A percentile compares a stretch with the other conserved stretches of the same genome.
Conservation (phyloP, 179 eudicot species). For the Vitellaria paradoxa region DNA sequence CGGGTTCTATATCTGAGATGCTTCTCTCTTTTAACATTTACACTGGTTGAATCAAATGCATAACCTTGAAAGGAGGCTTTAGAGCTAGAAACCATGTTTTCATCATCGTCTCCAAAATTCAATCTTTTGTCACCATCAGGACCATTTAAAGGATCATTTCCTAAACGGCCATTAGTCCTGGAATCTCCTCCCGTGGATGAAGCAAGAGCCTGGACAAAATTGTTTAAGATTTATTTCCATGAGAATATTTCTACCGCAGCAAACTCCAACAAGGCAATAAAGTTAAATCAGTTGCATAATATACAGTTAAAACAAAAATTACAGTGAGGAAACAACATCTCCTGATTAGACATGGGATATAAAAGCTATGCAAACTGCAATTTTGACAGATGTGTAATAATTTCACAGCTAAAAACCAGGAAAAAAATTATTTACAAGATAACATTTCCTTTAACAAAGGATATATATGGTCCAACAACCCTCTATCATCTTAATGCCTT, state of each 20-base stretch:
- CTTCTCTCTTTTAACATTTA: constrained; percentile 55
- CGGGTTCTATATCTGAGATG: constrained; percentile 92
- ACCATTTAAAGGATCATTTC: constrained; percentile 25
- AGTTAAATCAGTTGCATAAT: too few species aligned
- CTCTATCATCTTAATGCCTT: not conserved
- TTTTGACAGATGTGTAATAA: not conserved
- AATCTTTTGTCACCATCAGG: constrained; percentile 45
- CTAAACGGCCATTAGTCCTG: constrained; percentile 32
- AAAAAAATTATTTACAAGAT: not conserved
- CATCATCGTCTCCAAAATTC: constrained; percentile 78
- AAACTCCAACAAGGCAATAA: not conserved
- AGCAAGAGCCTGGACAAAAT: constrained; percentile 66
- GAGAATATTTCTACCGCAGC: not conserved
- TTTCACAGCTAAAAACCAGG: not conserved
- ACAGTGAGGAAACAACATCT: too few species aligned
- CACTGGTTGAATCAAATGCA: constrained; percentile 42
- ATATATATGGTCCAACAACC: not conserved
- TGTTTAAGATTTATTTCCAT: not conserved
- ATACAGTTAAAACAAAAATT: too few species aligned
- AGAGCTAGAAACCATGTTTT: constrained; percentile 84
- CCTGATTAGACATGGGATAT: too few species aligned
- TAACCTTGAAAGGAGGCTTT: constrained; percentile 35
- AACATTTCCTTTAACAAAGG: not conserved
- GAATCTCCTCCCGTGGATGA: constrained; percentile 55
- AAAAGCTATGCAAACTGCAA: not conserved